Evolutionary conservation across 371 early-diverging fungal genomes (phyloP).

Genomic region (Mucor saturninus): DNA sequence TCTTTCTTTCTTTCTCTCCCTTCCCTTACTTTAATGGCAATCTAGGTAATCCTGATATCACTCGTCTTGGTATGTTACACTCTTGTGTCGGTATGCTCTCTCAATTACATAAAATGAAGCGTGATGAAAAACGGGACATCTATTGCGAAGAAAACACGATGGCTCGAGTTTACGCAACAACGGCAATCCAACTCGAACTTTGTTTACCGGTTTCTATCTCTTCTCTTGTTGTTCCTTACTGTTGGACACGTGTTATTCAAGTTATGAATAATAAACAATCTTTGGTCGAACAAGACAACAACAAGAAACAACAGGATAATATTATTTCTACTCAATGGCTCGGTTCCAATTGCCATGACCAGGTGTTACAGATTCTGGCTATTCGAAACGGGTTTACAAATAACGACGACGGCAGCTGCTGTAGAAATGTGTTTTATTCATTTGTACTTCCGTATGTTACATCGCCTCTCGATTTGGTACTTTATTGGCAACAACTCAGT

Average conservation of each 20-base stretch:
- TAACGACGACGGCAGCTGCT: conserved; percentile 7
- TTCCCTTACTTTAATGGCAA: not conserved
- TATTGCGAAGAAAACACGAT: conserved; percentile 32
- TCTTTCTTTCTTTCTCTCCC: not conserved
- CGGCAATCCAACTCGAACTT: conserved; percentile 43
- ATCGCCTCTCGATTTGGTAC: conserved; percentile 37
- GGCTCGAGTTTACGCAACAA: conserved; percentile 38
- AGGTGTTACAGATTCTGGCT: conserved; percentile 22
- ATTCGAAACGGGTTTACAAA: conserved; percentile 24
- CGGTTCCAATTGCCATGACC: conserved; percentile 18
- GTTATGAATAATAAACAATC: not conserved
- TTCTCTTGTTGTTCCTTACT: conserved; percentile 1
- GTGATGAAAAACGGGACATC: conserved; percentile 16
- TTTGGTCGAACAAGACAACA: not conserved
- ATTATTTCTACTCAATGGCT: conserved; percentile 13
- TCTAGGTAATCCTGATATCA: conserved; percentile 34
- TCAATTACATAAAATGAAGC: conserved; percentile 28
- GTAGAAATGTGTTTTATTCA: conserved; percentile 38
- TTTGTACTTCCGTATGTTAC: conserved; percentile 43
- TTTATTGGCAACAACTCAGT: conserved; percentile 38
- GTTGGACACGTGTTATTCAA: conserved; percentile 14
- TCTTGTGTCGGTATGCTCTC: conserved; percentile 44
- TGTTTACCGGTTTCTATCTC: conserved; percentile 25
- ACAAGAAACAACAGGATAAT: not conserved
- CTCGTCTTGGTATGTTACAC: conserved; percentile 39